Evolutionary conservation across 2,329 filamentous ascomycete genomes (phyloP).

Genomic region (Teratosphaeria pseudoeucalypti): DNA sequence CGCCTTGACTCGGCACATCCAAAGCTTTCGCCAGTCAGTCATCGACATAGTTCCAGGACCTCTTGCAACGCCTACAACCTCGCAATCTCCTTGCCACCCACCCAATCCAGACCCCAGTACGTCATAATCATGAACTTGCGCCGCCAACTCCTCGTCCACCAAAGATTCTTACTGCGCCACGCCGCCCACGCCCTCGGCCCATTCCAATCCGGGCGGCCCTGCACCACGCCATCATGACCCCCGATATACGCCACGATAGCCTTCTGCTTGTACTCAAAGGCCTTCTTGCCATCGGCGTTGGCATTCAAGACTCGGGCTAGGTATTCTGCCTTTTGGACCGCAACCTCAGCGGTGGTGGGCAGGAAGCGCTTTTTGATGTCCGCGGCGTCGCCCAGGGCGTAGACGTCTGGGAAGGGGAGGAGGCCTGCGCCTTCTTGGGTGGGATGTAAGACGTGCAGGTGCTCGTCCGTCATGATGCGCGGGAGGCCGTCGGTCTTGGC

Average conservation of each 20-base stretch:
- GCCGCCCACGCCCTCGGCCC: slow-evolving; percentile 34
- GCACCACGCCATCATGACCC: slow-evolving; percentile 22
- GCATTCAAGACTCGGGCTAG: slow-evolving; percentile 57
- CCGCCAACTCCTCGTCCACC: slow-evolving; percentile 23
- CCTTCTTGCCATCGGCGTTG: slow-evolving; percentile 32
- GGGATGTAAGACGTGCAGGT: slow-evolving; percentile 38
- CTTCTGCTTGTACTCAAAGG: slow-evolving; percentile 58
- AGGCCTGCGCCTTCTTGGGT: slow-evolving; percentile 22
- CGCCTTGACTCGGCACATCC: too few relatives aligned
- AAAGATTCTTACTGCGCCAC: slow-evolving; percentile 30
- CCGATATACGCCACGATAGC: slow-evolving; percentile 73
- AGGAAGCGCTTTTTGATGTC: slow-evolving; percentile 44
- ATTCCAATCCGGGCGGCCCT: slow-evolving; percentile 31
- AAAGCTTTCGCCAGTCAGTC: too few relatives aligned
- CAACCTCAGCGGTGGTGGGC: slow-evolving; percentile 68
- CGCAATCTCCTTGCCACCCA: slow-evolving; percentile 22
- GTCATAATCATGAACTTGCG: slow-evolving; percentile 22
- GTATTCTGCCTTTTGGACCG: slow-evolving; percentile 61
- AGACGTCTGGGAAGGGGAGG: slow-evolving; percentile 53
- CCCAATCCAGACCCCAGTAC: slow-evolving; percentile 16
- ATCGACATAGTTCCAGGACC: background rate
- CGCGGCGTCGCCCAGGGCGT: slow-evolving; percentile 54
- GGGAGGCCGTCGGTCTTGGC: slow-evolving; percentile 34
- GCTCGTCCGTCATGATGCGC: slow-evolving; percentile 55
- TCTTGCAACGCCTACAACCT: background rate